Conservation (phyloP, 2,329 filamentous ascomycete species). For the Paecilomyces formosus region DNA sequence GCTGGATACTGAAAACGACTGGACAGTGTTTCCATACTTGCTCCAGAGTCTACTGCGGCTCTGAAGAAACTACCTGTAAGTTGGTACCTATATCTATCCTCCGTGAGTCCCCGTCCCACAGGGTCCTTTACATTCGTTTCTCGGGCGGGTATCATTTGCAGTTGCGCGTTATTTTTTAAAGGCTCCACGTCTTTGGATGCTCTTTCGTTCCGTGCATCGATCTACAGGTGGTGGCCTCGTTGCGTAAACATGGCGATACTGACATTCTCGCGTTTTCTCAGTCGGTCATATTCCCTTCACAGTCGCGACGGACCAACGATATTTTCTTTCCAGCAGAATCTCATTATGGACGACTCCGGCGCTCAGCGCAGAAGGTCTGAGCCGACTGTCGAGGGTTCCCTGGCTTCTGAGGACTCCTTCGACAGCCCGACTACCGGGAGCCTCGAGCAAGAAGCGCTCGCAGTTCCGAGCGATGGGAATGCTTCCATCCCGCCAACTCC, state of each 20-base stretch:
- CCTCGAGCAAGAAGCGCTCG: conserved; percentile 20
- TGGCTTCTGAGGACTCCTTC: conserved; percentile 16
- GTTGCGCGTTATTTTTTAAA: not conserved
- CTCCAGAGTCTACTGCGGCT: not conserved
- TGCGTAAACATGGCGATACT: conserved; percentile 26
- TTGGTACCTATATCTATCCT: not conserved
- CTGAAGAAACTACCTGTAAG: not conserved
- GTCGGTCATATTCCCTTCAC: conserved; percentile 24
- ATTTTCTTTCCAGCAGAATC: conserved; percentile 29
- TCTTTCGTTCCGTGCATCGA: not conserved
- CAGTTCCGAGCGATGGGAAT: conserved; percentile 17
- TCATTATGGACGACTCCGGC: conserved; percentile 23
- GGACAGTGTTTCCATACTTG: not conserved
- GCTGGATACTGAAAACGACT: conserved; percentile 3
- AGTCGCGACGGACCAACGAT: conserved; percentile 27
- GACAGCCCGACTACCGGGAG: conserved; percentile 14
- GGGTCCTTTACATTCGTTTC: not conserved
- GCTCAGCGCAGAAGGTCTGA: conserved; percentile 16
- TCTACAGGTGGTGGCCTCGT: not conserved
- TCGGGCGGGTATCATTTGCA: not conserved
- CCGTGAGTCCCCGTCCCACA: not conserved
- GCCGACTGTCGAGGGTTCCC: conserved; percentile 12
- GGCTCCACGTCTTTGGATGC: not conserved
- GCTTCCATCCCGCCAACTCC: conserved; percentile 22
- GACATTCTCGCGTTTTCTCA: conserved; percentile 29